phyloP scores from a whole-genome alignment of 2,329 filamentous ascomycete species.

The Penicillium sp. region DNA sequence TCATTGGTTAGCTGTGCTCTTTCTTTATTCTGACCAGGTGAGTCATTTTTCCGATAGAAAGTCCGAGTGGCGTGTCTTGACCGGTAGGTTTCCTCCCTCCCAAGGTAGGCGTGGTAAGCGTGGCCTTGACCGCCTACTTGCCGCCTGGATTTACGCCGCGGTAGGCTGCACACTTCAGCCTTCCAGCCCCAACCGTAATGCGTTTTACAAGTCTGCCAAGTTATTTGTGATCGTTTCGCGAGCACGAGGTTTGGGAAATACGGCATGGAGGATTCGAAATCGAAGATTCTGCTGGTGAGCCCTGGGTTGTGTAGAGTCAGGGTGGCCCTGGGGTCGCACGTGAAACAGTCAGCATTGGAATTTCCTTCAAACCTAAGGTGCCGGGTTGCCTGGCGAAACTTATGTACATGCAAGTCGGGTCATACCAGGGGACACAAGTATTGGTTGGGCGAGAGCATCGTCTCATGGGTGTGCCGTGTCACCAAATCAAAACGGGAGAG shows the following conservation, averaged over 20 bases:
- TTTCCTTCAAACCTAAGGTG: background rate
- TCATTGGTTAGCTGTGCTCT: no score
- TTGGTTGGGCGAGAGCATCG: background rate
- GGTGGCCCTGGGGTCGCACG: background rate
- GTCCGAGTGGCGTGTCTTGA: background rate
- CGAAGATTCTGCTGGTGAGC: background rate
- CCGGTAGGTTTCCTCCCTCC: background rate
- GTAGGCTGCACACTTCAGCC: background rate
- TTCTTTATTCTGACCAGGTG: no score
- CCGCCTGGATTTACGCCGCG: background rate
- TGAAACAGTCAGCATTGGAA: background rate
- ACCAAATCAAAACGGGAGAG: constrained; percentile 3
- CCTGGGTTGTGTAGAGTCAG: background rate
- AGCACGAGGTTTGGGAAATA: background rate
- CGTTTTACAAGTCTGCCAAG: background rate
- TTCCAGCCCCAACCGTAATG: background rate
- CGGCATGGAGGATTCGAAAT: no score
- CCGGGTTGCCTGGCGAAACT: background rate
- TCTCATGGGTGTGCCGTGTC: background rate
- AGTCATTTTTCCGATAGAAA: background rate
- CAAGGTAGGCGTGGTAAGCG: background rate
- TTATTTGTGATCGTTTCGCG: background rate
- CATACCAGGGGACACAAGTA: background rate
- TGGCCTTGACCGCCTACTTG: background rate
- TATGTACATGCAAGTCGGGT: background rate